phyloP scores from a whole-genome alignment of 345 rosid species.

The Litchi chinensis region DNA sequence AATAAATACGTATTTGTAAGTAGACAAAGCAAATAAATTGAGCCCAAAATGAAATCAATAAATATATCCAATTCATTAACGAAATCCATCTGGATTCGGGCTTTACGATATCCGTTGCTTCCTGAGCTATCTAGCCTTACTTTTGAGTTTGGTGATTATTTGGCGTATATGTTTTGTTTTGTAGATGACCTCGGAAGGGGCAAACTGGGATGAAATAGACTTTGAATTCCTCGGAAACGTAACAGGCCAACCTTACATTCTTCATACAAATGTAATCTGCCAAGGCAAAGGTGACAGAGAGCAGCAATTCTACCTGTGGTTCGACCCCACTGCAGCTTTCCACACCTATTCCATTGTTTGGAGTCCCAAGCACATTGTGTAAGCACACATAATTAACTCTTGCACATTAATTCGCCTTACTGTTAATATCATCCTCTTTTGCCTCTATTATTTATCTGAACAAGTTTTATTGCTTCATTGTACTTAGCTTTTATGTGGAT shows the following conservation, averaged over 20 bases:
- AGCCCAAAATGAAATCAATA: too few relatives aligned
- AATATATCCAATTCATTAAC: too few relatives aligned
- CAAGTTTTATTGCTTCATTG: background rate
- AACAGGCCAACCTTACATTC: constrained; percentile 61
- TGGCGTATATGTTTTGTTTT: background rate
- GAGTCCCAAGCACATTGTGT: constrained; percentile 60
- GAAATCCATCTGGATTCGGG: too few relatives aligned
- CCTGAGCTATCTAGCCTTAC: background rate
- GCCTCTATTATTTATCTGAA: background rate
- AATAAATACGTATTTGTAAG: too few relatives aligned
- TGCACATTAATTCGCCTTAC: background rate
- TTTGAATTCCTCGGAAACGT: constrained; percentile 78
- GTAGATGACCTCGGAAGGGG: constrained; percentile 61
- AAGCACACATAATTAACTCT: constrained; percentile 16
- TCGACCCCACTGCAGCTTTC: constrained; percentile 66
- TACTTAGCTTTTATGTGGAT: constrained; percentile 51
- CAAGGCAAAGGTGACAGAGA: constrained; percentile 74
- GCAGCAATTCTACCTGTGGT: constrained; percentile 82
- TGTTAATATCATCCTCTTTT: background rate
- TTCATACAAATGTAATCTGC: constrained; percentile 67
- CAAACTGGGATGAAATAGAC: constrained; percentile 70
- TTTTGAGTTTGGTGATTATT: too few relatives aligned
- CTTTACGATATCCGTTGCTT: too few relatives aligned
- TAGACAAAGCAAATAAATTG: too few relatives aligned
- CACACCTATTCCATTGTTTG: constrained; percentile 75